Evolutionary conservation across 2,329 filamentous ascomycete species (phyloP).

Genomic region (Aureobasidium uvarum): DNA sequence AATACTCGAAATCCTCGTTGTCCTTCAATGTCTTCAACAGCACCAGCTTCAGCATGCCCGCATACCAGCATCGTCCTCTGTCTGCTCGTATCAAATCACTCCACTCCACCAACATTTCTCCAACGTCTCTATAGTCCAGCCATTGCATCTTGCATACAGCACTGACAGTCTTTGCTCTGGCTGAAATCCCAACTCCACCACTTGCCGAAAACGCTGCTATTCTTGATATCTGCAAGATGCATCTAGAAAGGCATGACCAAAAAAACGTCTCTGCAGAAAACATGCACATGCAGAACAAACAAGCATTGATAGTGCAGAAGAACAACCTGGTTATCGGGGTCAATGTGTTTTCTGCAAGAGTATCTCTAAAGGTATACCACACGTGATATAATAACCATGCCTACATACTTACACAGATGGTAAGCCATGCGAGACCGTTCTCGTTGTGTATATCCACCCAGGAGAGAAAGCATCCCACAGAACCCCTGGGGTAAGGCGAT

Average conservation of each 20-base stretch:
- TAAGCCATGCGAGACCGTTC: background rate
- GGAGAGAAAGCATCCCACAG: background rate
- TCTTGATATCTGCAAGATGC: background rate
- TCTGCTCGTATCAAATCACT: background rate
- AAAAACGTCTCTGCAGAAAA: background rate
- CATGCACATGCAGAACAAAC: background rate
- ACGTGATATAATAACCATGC: too few species aligned
- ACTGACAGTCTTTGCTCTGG: background rate
- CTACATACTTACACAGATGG: too few species aligned
- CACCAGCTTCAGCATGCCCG: too few species aligned
- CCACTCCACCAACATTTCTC: background rate
- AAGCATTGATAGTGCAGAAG: too few species aligned
- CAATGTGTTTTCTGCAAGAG: background rate
- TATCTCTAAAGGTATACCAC: too few species aligned
- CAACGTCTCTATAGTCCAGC: background rate
- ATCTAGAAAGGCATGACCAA: background rate
- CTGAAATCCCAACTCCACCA: background rate
- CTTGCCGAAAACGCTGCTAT: background rate
- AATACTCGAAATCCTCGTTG: background rate
- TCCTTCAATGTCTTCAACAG: background rate
- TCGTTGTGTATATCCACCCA: background rate
- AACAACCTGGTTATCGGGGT: background rate
- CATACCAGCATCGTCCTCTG: background rate
- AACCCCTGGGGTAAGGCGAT: background rate
- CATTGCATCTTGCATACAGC: background rate